Conservation (phyloP, 1,139 yeast genomes). For the Nakaseomyces uthaithaninus region DNA sequence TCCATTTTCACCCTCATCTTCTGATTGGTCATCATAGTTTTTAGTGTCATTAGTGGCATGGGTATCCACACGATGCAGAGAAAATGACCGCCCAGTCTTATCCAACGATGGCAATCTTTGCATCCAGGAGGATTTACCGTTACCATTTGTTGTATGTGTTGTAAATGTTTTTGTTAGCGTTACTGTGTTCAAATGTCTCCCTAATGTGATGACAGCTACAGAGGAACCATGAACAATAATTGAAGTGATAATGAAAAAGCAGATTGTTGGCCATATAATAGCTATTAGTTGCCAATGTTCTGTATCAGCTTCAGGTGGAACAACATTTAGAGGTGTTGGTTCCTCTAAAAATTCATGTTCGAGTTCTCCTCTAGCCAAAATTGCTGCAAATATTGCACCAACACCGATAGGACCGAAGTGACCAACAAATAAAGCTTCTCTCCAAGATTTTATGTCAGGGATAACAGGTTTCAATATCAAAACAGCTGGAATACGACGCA, state of each 20-base stretch:
- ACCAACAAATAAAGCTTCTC: constrained; percentile 92
- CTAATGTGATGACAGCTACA: constrained; percentile 85
- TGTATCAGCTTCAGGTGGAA: constrained; percentile 47
- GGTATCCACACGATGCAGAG: constrained; percentile 75
- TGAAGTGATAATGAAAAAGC: constrained; percentile 77
- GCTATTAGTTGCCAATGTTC: constrained; percentile 66
- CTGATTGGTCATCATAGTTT: constrained; percentile 10
- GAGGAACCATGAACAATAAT: constrained; percentile 95
- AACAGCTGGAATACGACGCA: constrained; percentile 85
- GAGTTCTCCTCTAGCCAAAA: constrained; percentile 72
- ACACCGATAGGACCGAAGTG: constrained; percentile 99
- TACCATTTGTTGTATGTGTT: constrained; percentile 53
- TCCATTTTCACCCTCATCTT: constrained; percentile 6
- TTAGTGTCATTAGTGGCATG: constrained; percentile 19
- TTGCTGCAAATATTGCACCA: constrained; percentile 88
- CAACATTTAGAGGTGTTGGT: constrained; percentile 49
- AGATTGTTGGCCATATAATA: constrained; percentile 81
- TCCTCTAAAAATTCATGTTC: constrained; percentile 46
- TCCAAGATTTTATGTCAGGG: constrained; percentile 92
- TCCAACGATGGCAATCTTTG: constrained; percentile 77
- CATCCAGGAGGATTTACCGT: constrained; percentile 67
- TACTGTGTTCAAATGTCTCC: constrained; percentile 83
- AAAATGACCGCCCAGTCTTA: constrained; percentile 62
- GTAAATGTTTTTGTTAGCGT: constrained; percentile 90
- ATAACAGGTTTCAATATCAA: constrained; percentile 66